Evolutionary conservation across 495 filamentous ascomycete genomes (phyloP), one percentile per base, ranked within the genome.

Genomic region (Barbatosphaeria neglecta): DNA sequence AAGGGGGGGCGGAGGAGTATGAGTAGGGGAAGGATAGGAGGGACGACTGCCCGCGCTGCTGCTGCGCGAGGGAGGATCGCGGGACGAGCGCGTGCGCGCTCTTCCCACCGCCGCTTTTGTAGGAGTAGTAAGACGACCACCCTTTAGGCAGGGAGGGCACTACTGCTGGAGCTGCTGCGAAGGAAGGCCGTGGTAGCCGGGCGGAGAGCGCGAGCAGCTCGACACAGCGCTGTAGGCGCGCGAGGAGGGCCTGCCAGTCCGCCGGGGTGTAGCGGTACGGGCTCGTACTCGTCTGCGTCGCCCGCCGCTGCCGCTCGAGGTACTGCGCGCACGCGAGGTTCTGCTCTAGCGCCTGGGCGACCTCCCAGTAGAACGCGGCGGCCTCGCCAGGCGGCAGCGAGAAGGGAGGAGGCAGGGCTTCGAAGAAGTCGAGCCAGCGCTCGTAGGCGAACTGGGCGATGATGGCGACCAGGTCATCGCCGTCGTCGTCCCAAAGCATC

Each of bases 391-490:
- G 1, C 20, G 22, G 9, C 22, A 22, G 9, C 3, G 43, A 18
- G 2, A 44, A 11, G 9, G 52, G 50, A 0, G 50, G 37, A 5
- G 54, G 47, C 13, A 64, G 37, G 2, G 48, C 15, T 11, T 66
- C 66, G 37, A 68, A 65, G 22, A 70, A 54, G 2, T 60, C 55
- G 24, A 50, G 43, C 66, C 65, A 70, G 43, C 56, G 51, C 41
- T 61, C 47, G 18, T 61, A 42, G 11, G 49, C 52, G 4, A 60
- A 35, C 35, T 65, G 55, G 6, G 57, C 50, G 2, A 66, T 24
- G n/a, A 59, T 28, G 11, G 41, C 16, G 2, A 24, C 19, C 17
- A 60, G 15, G 40, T 51, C 48, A 8, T 46, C 38, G 13, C 33
- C 33, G 4, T 17, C 35, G 18, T 50, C 22, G 18, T 55, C 43